Evolutionary conservation across 768 basidiomycete species (phyloP), one percentile per base, ranked within the genome.

Genomic region (Psilocybe sp.): DNA sequence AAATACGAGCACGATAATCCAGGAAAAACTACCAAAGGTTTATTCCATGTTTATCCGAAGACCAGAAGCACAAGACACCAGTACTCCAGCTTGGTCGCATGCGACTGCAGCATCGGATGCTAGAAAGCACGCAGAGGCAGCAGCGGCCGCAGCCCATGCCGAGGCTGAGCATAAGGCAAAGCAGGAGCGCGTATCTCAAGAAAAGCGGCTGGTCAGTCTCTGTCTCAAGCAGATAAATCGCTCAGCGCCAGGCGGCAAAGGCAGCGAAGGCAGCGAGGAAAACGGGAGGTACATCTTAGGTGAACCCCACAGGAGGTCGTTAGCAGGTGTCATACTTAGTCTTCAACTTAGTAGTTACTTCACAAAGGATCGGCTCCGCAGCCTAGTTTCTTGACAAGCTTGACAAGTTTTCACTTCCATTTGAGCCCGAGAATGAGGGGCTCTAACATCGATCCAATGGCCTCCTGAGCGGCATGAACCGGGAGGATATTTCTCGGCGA

Each of bases 381-480:
- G n/a, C n/a, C n/a, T n/a, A n/a, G n/a, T n/a, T n/a, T n/a, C n/a
- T n/a, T n/a, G n/a, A n/a, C n/a, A n/a, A n/a, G n/a, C n/a, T n/a
- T n/a, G n/a, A n/a, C n/a, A n/a, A n/a, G n/a, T n/a, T n/a, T n/a
- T n/a, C n/a, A n/a, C n/a, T n/a, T n/a, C n/a, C n/a, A n/a, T n/a
- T n/a, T n/a, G n/a, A n/a, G n/a, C n/a, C n/a, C n/a, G n/a, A n/a
- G n/a, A n/a, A n/a, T n/a, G n/a, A 53, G 43, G 0, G 47, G 46
- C 10, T 46, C 36, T 15, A 49, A 23, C n/a, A 55, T 32, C 6
- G 44, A 41, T 11, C 33, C 41, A 1, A 57, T 36, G 6, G 49
- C 38, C 23, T 40, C 41, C 35, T 57, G 56, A 14, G 55, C 56
- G 10, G 50, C 39, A 23, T 60, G 56, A 11, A 44, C 47, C 14